These are phyloP conservation scores for Rubroboletus pulcherrimus DNA, from an alignment of 768 basidiomycete species.

Conservation along the genomic window DNA sequence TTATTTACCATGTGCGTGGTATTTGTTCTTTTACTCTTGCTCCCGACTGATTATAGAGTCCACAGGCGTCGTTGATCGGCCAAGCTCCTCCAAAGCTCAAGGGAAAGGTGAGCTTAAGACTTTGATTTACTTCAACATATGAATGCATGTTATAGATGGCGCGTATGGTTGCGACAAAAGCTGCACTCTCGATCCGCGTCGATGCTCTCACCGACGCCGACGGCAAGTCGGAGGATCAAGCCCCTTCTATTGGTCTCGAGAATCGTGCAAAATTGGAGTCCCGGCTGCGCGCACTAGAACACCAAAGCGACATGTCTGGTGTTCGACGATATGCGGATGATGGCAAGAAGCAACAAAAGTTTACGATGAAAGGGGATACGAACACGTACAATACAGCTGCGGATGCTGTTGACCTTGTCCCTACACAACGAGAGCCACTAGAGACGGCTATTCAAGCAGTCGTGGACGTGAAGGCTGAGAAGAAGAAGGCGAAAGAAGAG, in stretches of 20 bases:
- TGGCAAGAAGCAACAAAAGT: slow-evolving; percentile 69
- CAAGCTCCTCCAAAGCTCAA: slow-evolving; percentile 98
- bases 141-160: slow-evolving; percentile 67
- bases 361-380: slow-evolving; percentile 76
- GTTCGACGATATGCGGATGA: slow-evolving; percentile 63
- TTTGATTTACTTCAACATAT: background rate
- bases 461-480: slow-evolving; percentile 84
- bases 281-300: slow-evolving; percentile 83
- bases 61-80: slow-evolving; percentile 88
- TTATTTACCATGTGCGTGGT: slow-evolving; percentile 89
- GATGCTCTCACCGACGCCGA: slow-evolving; percentile 94
- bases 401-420: slow-evolving; percentile 77
- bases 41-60: slow-evolving; percentile 2
- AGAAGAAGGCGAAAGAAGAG: slow-evolving; percentile 77
- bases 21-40: background rate
- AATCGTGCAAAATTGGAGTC: slow-evolving; percentile 96
- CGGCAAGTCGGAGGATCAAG: slow-evolving; percentile 77
- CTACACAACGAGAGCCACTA: slow-evolving; percentile 82
- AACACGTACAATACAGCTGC: slow-evolving; percentile 84
- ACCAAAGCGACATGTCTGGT: slow-evolving; percentile 69
- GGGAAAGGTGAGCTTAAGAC: slow-evolving; percentile 65
- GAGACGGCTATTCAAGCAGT: slow-evolving; percentile 71
- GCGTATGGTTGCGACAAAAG: slow-evolving; percentile 99
- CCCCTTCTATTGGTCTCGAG: slow-evolving; percentile 86
- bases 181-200: slow-evolving; percentile 94